Evolutionary conservation across 2,329 filamentous ascomycete species (phyloP).

Genomic region (Claviceps citrina): DNA sequence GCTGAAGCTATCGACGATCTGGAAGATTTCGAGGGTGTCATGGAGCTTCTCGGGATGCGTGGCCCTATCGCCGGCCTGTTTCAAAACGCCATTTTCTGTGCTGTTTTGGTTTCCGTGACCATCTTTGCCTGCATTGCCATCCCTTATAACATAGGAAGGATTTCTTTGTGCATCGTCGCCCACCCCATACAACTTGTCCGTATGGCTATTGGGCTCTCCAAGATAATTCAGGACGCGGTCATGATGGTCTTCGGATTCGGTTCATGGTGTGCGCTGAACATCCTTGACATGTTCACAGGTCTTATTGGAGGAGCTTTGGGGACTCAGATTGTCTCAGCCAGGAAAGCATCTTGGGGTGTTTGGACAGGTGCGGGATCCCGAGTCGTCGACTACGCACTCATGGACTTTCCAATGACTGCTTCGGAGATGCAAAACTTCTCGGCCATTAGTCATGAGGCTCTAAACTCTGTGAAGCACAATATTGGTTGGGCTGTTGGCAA

Average conservation of each 20-base stretch:
- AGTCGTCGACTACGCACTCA: constrained; percentile 33
- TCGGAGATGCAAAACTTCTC: constrained; percentile 64
- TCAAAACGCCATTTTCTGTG: constrained; percentile 90
- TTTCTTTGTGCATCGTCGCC: constrained; percentile 63
- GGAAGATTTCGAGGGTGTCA: constrained; percentile 88
- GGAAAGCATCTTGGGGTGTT: constrained; percentile 27
- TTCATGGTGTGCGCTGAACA: constrained; percentile 27
- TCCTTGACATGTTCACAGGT: constrained; percentile 23
- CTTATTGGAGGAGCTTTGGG: constrained; percentile 18
- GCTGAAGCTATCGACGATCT: constrained; percentile 66
- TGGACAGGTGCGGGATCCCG: constrained; percentile 29
- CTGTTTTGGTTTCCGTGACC: constrained; percentile 74
- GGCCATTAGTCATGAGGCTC: constrained; percentile 55
- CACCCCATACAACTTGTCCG: constrained; percentile 65
- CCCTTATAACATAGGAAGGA: constrained; percentile 81
- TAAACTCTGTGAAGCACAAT: constrained; percentile 43
- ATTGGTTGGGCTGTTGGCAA: constrained; percentile 26
- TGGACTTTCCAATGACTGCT: constrained; percentile 35
- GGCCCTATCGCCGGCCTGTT: constrained; percentile 78
- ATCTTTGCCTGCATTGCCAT: constrained; percentile 76
- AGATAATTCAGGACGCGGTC: constrained; percentile 60
- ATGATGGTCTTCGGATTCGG: constrained; percentile 48
- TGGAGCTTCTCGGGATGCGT: constrained; percentile 93
- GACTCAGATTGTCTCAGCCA: constrained; percentile 16
- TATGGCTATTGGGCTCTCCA: constrained; percentile 57